Base-by-base conservation (phyloP, 495 filamentous ascomycete species). In the Parachaetomium inaequale region DNA sequence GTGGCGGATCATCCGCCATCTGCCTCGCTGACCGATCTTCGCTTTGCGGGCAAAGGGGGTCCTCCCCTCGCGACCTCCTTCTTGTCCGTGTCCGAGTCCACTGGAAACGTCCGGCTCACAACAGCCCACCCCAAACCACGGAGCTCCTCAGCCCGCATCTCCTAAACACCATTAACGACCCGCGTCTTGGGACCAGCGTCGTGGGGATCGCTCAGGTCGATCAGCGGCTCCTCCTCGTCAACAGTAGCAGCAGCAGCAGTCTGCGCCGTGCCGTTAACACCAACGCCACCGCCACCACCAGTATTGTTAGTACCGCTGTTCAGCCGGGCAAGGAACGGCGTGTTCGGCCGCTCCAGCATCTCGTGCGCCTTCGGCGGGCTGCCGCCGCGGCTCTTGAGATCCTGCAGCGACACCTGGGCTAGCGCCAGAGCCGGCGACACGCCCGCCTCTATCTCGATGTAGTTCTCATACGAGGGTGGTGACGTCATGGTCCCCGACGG, bases 321-420 rank as follows among this genome's bases (percentile, higher is more conserved):
- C 23, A 53, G 8, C 29, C 56, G 52, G 7, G 40, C 55, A 26
- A 66, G 38, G 14, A 66, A 47, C 21, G 28, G 60, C 53, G 43
- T 23, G 43, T 61, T 61, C n/a, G 40, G 53, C 19, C 70, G 68
- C 58, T 78, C 75, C 57, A 68, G 71, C 76, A 79, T 79, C 66
- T 79, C 76, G 8, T 64, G 72, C 7, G 52, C 55, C 40, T 69
- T 75, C 1, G 55, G 47, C 7, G 29, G 43, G 23, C 53, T 55
- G 49, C 26, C 15, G 4, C 23, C 7, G 36, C 43, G 17, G 34
- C 34, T 42, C 32, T 62, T 53, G 26, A 43, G 17, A 19, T 66
- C 63, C 21, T 66, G 53, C n/a, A 67, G 49, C 7, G 65, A 62
- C 38, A 67, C 65, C 11, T 59, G 52, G 12, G 47, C 61, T 12